These are phyloP conservation scores for Cicer chorassanicum DNA, from an alignment of 306 rosid genomes.

Conservation along the genomic window DNA sequence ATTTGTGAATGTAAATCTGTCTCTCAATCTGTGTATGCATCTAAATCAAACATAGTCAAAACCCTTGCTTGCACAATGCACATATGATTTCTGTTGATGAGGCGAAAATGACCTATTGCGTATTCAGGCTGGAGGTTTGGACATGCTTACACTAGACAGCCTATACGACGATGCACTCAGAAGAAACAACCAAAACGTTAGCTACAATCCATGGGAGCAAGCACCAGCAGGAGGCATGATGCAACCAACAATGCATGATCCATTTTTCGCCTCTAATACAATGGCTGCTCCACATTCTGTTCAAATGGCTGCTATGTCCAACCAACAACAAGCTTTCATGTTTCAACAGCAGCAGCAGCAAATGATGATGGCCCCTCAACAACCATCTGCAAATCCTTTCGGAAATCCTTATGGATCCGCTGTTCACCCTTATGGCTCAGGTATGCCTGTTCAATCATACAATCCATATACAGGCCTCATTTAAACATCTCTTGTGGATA, in stretches of 20 bases:
- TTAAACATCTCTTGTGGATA: conserved; percentile 51
- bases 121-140: conserved; percentile 91
- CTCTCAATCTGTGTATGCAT: neutral
- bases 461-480: conserved; percentile 87
- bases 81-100: conserved; percentile 24
- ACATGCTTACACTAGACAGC: conserved; percentile 94
- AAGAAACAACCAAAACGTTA: conserved; percentile 81
- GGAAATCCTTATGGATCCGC: conserved; percentile 81
- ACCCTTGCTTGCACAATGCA: neutral
- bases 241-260: conserved; percentile 81
- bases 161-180: conserved; percentile 92
- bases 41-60: neutral
- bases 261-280: conserved; percentile 69
- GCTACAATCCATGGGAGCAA: conserved; percentile 98
- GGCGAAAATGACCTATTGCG: conserved; percentile 41
- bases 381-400: conserved; percentile 71
- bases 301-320: conserved; percentile 90
- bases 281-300: conserved; percentile 86
- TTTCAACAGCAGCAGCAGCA: conserved; percentile 77
- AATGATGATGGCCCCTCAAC: conserved; percentile 85
- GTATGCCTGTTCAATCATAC: conserved; percentile 89
- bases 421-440: conserved; percentile 72
- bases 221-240: conserved; percentile 61
- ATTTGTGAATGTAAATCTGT: conserved; percentile 5
- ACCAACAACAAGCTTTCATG: conserved; percentile 91